Percentiles rank a stretch among this genome's conserved stretches.
Evolutionary conservation across 805 yeast species (phyloP).

Genomic region (Cephaloascus fragrans): DNA sequence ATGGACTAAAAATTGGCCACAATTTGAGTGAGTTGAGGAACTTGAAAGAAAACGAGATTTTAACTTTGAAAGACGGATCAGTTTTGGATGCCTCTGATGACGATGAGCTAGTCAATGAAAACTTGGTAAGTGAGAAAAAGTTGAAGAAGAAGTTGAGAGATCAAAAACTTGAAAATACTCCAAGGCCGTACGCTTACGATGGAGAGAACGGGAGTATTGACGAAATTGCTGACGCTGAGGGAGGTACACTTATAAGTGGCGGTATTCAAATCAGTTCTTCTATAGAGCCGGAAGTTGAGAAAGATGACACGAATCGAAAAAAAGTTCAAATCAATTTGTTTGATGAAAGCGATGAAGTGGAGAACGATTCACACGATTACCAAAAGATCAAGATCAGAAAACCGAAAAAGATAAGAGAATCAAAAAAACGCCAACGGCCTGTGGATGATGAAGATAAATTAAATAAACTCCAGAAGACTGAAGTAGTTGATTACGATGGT

Average conservation of each 20-base stretch:
- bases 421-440: constrained; percentile 21
- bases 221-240: neutral
- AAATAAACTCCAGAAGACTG: constrained; percentile 20
- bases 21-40: constrained; percentile 24
- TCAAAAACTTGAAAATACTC: neutral
- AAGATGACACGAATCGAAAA: neutral
- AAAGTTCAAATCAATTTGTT: neutral
- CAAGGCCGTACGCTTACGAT: too few species aligned
- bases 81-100: constrained; percentile 18
- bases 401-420: constrained; percentile 27
- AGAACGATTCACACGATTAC: constrained; percentile 11
- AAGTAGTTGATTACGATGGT: constrained; percentile 14
- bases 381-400: constrained; percentile 29
- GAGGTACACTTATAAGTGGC: neutral
- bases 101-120: constrained; percentile 19
- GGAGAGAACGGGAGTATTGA: neutral
- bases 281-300: neutral
- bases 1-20: constrained; percentile 36
- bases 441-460: constrained; percentile 16
- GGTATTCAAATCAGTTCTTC: neutral
- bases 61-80: constrained; percentile 23
- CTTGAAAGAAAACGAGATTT: constrained; percentile 23
- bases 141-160: constrained; percentile 14
- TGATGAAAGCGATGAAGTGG: constrained; percentile 8
- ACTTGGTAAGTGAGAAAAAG: constrained; percentile 11